These are phyloP conservation scores for Betula pendula DNA, from an alignment of 306 rosid genomes.

Conservation along the genomic window DNA sequence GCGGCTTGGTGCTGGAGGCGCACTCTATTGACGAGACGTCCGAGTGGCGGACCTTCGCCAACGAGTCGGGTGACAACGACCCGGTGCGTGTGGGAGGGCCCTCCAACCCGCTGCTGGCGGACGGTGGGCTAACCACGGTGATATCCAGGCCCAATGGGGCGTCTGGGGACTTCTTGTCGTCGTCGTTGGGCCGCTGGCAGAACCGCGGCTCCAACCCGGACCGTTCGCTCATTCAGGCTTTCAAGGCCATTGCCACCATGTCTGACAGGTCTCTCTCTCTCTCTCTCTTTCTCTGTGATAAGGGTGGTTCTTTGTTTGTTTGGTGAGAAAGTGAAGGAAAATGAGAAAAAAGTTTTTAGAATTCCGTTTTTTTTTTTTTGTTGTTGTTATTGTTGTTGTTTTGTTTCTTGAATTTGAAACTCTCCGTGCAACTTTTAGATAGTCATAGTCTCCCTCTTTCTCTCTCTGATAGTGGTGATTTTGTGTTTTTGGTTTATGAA, in stretches of 20 bases:
- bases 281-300: not conserved
- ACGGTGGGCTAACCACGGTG: conserved; percentile 83
- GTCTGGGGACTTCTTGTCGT: conserved; percentile 71
- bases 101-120: conserved; percentile 75
- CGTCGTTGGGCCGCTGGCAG: conserved; percentile 96
- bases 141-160: conserved; percentile 83
- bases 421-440: too few relatives aligned
- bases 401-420: not conserved
- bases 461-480: not conserved
- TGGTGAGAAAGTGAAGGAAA: conserved; percentile 4
- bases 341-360: not conserved
- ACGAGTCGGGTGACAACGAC: conserved; percentile 93
- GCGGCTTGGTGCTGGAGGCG: conserved; percentile 86
- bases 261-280: conserved; percentile 67
- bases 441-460: too few relatives aligned
- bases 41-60: conserved; percentile 91
- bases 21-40: conserved; percentile 94
- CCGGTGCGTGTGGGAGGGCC: conserved; percentile 97
- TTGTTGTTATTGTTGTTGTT: not conserved
- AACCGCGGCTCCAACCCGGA: conserved; percentile 91
- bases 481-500: not conserved
- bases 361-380: too few relatives aligned
- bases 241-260: conserved; percentile 92
- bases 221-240: conserved; percentile 77
- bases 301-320: not conserved